Evolutionary conservation across 106 monocot species (phyloP), one percentile per base, ranked within the genome.

Genomic region (Dioscorea alata): DNA sequence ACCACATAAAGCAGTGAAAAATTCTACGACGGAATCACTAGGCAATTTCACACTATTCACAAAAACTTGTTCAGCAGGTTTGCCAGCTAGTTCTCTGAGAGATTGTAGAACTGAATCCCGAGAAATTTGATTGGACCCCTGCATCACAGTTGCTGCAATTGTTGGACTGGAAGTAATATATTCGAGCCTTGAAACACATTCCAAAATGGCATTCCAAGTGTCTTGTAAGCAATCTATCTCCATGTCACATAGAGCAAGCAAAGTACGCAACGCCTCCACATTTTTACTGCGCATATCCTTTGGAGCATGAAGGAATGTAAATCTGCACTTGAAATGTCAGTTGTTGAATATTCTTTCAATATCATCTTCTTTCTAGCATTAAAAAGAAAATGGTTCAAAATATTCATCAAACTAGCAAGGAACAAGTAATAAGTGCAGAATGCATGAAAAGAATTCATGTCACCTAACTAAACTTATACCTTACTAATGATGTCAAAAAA

Each of bases 161-260:
- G 87, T 32, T 17, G 97, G 87, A 31, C 67, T 89, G 49, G 97
- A 89, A 54, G 86, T 85, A 61, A 99, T 97, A 79, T 79, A 90
- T 60, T 97, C 97, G 33, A 97, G 87, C 67, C 97, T 89, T 24
- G 97, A 97, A 72, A 97, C 87, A 83, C 97, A 97, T 74, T 97
- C 97, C n/a, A 97, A 75, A 1, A 97, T 89, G 79, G 97, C 97
- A 87, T 99, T 99, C 97, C 97, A 99, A 33, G 97, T 99, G 67
- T 99, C 97, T 67, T 99, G 97, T 57, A 99, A 76, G 63, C 92
- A 69, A 58, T 87, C 83, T 54, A 81, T 87, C 52, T 90, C 89
- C 42, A 73, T 76, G 58, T 87, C 87, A 66, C 93, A 87, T 53
- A 99, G 68, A 70, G 66, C 61, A 67, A 97, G 84, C 48, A 97